Conservation (phyloP, 2,329 filamentous ascomycete species). For the Chaetomium sp. region DNA sequence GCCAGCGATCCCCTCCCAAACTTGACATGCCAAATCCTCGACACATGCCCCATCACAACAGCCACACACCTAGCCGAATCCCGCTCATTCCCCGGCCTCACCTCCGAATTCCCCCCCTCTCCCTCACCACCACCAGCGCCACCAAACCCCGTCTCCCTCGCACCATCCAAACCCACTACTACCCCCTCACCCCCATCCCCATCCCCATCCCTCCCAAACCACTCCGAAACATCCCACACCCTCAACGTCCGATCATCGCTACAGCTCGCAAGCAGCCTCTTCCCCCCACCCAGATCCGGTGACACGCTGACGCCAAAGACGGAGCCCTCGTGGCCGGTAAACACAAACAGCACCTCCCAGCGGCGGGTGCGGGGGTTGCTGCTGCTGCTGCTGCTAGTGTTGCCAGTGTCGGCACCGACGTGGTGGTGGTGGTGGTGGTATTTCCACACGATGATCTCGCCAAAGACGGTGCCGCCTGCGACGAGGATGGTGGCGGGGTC, state of each 20-base stretch:
- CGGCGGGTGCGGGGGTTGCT: slow-evolving; percentile 2
- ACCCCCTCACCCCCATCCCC: slow-evolving; percentile 31
- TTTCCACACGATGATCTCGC: slow-evolving; percentile 90
- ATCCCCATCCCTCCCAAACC: slow-evolving; percentile 23
- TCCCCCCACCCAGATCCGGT: slow-evolving; percentile 48
- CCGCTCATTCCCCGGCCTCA: slow-evolving; percentile 35
- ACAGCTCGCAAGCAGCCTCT: slow-evolving; percentile 80
- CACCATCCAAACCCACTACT: slow-evolving; percentile 37
- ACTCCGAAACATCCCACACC: slow-evolving; percentile 75
- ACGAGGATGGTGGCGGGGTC: slow-evolving; percentile 65
- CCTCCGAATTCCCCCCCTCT: slow-evolving; percentile 38
- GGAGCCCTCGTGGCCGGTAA: slow-evolving; percentile 81
- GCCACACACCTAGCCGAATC: slow-evolving; percentile 56
- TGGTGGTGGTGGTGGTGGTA: slow-evolving; percentile 50
- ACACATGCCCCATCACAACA: slow-evolving; percentile 80
- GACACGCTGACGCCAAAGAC: slow-evolving; percentile 90
- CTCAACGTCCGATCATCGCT: slow-evolving; percentile 92
- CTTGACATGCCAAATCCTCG: slow-evolving; percentile 84
- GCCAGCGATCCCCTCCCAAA: slow-evolving; percentile 48
- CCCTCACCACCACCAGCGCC: no score
- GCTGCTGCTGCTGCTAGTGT: neutral
- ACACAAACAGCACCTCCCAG: slow-evolving; percentile 54
- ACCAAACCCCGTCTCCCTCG: slow-evolving; percentile 66
- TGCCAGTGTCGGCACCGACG: neutral
- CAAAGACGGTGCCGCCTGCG: slow-evolving; percentile 89